phyloP scores from a whole-genome alignment of 2,329 filamentous ascomycete species.

The Paraconiothyrium sp. region DNA sequence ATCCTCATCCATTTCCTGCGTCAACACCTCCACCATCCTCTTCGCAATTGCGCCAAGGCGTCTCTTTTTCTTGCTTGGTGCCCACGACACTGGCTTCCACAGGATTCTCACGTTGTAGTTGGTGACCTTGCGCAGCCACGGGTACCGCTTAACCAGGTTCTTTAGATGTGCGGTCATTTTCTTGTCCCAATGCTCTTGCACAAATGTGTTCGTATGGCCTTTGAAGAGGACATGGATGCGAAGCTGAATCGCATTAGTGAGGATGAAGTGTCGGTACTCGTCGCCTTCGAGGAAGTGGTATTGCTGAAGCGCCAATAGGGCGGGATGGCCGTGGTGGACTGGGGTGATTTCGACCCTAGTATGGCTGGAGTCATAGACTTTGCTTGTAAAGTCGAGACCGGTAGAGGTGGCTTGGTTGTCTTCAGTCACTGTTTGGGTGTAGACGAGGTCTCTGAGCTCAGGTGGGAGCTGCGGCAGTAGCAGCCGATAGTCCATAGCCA shows the following conservation, averaged over 20 bases:
- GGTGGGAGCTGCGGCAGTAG: slow-evolving; percentile 40
- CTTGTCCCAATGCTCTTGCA: slow-evolving; percentile 40
- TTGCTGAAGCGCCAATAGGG: slow-evolving; percentile 32
- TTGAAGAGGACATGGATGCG: slow-evolving; percentile 36
- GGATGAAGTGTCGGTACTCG: slow-evolving; percentile 38
- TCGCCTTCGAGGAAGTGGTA: slow-evolving; percentile 33
- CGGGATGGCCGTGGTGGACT: slow-evolving; percentile 31
- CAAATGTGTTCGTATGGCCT: slow-evolving; percentile 37
- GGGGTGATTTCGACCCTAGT: slow-evolving; percentile 35
- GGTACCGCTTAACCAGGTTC: slow-evolving; percentile 35
- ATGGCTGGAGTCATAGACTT: slow-evolving; percentile 37
- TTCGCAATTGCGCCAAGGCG: slow-evolving; percentile 27
- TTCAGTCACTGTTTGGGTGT: slow-evolving; percentile 27
- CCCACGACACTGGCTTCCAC: slow-evolving; percentile 31
- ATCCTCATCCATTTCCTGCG: slow-evolving; percentile 24
- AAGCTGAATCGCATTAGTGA: slow-evolving; percentile 31
- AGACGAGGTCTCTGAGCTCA: slow-evolving; percentile 44
- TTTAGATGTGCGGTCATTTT: slow-evolving; percentile 32
- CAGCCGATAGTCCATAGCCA: slow-evolving; percentile 12
- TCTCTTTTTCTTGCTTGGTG: slow-evolving; percentile 27
- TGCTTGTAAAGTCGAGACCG: slow-evolving; percentile 31
- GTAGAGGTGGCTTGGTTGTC: slow-evolving; percentile 17
- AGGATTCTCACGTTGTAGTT: slow-evolving; percentile 36
- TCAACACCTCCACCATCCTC: slow-evolving; percentile 32
- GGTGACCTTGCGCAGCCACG: slow-evolving; percentile 36